Base-by-base conservation (phyloP, 2,329 filamentous ascomycete genomes). In the Samsoniella hepiali region DNA sequence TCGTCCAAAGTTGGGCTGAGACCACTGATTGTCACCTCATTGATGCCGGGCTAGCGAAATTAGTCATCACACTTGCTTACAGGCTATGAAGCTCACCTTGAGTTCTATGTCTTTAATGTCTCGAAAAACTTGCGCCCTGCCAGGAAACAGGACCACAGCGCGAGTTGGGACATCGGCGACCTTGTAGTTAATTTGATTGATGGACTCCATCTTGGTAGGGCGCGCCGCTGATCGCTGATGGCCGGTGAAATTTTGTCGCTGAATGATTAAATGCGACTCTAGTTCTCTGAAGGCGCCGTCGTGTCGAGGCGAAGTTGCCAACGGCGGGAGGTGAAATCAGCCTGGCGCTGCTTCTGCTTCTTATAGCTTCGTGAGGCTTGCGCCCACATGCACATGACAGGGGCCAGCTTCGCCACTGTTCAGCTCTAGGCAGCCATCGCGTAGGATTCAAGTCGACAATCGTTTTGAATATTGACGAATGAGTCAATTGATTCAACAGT, bases 131-230 rank as follows among this genome's bases (percentile, higher is more conserved):
- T 87, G 86, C 1, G 87, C 88, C 66, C 82, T 77, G 2, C 78
- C 77, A 0, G 87, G 87, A 64, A 88, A 89, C 47, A 91, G 79
- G 0, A 83, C 86, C 17, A 91, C 86, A 0, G 82, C 82, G 57
- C 83, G 83, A 40, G 88, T 89, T 9, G 76, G 69, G 36, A 89
- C 75, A 56, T 87, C 80, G 50, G 82, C 80, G 65, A 89, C 72
- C 38, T 79, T 79, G 71, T 86, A 87, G 64, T 84, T 78, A 64
- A 82, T 72, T 64, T 76, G 76, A 66, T 79, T 72, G 61, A 72
- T 59, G 42, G 70, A 65, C 29, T 81, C 79, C 76, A 81, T 78
- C 58, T 40, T 29, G 4, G n/a, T 17, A 7, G 38, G 8, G 27
- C 40, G 55, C 15, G 29, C 22, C 27, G 40, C 17, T 17, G 17